Evolutionary conservation across 352 stramenopile genomes (phyloP).

Genomic region (Phytophthora citricola): DNA sequence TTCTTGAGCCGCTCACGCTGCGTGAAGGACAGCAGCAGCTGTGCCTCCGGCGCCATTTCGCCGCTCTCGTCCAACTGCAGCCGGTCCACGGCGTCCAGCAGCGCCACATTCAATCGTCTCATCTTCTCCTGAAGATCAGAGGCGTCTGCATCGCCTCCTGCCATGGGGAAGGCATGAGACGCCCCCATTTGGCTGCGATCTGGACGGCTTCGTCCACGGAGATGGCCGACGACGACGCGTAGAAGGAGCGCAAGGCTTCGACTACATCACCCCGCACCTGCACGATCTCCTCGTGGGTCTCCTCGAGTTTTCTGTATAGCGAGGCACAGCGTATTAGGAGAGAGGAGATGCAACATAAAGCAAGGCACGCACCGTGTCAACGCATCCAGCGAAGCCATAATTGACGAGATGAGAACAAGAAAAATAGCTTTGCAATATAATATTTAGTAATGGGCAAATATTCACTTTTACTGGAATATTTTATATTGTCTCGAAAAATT

Average conservation of each 20-base stretch:
- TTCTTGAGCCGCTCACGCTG: conserved; percentile 64
- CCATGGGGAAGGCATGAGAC: conserved; percentile 17
- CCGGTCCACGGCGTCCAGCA: conserved; percentile 57
- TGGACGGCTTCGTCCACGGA: conserved; percentile 66
- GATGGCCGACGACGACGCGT: conserved; percentile 60
- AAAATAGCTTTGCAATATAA: neutral
- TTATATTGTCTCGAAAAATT: neutral
- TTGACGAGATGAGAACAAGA: neutral
- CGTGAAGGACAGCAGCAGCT: conserved; percentile 60
- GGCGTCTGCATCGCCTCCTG: conserved; percentile 9
- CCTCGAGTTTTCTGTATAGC: conserved; percentile 62
- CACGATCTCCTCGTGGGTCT: conserved; percentile 70
- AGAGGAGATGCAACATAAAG: neutral
- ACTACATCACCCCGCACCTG: conserved; percentile 62
- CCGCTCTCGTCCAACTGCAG: conserved; percentile 53
- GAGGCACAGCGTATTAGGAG: neutral
- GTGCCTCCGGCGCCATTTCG: conserved; percentile 41
- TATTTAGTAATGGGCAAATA: neutral
- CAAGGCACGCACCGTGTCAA: conserved; percentile 23
- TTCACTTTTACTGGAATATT: neutral
- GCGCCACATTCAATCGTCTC: conserved; percentile 41
- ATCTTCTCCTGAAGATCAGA: conserved; percentile 67
- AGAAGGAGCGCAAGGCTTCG: conserved; percentile 70
- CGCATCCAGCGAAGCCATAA: conserved; percentile 23
- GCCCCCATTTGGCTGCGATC: conserved; percentile 60